phyloP scores from a whole-genome alignment of 2,329 filamentous ascomycete species.

The Colletotrichum cordylinicola region DNA sequence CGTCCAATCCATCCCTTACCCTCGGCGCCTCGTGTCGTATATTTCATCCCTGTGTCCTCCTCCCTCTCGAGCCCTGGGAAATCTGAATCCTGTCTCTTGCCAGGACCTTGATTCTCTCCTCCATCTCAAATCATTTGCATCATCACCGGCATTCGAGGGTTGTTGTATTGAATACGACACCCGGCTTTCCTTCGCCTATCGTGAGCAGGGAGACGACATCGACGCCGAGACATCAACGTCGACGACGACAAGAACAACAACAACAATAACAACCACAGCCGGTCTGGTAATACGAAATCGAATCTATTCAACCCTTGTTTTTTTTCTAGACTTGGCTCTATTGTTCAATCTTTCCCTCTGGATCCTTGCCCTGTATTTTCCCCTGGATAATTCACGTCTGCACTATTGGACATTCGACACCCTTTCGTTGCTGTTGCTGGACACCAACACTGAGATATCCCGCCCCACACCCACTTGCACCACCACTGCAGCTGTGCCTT shows the following conservation, averaged over 20 bases:
- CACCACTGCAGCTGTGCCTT: too few species aligned
- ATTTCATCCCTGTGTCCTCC: conserved; percentile 18
- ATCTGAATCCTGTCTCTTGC: background rate
- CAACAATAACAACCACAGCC: background rate
- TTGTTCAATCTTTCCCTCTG: background rate
- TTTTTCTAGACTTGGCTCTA: background rate
- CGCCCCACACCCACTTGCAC: background rate
- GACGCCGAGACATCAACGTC: background rate
- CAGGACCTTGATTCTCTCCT: background rate
- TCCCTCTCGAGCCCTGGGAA: conserved; percentile 4
- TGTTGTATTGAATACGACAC: conserved; percentile 19
- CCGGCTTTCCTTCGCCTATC: background rate
- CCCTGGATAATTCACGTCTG: background rate
- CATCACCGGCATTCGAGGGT: conserved; percentile 13
- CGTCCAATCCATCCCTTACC: conserved; percentile 5
- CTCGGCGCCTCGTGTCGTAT: conserved; percentile 16
- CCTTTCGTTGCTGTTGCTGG: background rate
- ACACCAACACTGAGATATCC: background rate
- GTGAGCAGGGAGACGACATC: background rate
- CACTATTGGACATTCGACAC: background rate
- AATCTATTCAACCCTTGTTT: background rate
- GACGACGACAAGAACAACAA: background rate
- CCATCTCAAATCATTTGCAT: conserved; percentile 5
- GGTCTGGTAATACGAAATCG: conserved; percentile 10
- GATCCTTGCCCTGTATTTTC: background rate